phyloP scores from a whole-genome alignment of 1,284 basidiomycete species.

The Caloboletus inedulis region DNA sequence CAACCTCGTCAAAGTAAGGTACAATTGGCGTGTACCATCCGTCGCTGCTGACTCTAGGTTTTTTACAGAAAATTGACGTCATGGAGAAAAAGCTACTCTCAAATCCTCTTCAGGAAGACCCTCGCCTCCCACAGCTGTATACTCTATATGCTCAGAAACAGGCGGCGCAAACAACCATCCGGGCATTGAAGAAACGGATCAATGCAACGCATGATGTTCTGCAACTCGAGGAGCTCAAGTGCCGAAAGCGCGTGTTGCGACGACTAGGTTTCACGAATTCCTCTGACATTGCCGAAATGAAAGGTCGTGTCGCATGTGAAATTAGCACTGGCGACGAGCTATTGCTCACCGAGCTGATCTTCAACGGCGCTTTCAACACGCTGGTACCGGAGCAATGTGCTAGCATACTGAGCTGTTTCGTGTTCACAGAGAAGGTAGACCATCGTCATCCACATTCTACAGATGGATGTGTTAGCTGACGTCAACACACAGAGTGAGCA shows the following conservation, averaged over 20 bases:
- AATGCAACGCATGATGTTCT: slow-evolving; percentile 89
- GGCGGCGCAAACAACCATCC: slow-evolving; percentile 66
- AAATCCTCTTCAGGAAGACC: slow-evolving; percentile 73
- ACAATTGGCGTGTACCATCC: background rate
- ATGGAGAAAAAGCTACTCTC: slow-evolving; percentile 82
- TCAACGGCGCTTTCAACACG: slow-evolving; percentile 94
- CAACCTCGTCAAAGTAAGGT: slow-evolving; percentile 72
- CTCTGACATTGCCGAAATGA: slow-evolving; percentile 95
- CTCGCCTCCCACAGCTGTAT: slow-evolving; percentile 76
- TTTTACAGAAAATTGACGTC: slow-evolving; percentile 76
- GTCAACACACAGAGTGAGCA: slow-evolving; percentile 72
- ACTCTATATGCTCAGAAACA: slow-evolving; percentile 79
- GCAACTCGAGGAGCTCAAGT: slow-evolving; percentile 96
- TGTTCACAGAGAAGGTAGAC: slow-evolving; percentile 93
- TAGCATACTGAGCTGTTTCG: slow-evolving; percentile 91
- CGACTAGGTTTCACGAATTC: slow-evolving; percentile 87
- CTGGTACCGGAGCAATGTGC: slow-evolving; percentile 91
- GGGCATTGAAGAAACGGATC: slow-evolving; percentile 79
- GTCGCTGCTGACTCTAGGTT: slow-evolving; percentile 1
- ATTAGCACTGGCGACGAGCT: slow-evolving; percentile 97
- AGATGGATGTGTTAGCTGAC: background rate
- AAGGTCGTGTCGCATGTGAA: slow-evolving; percentile 97
- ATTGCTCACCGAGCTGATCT: slow-evolving; percentile 94
- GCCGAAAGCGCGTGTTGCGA: slow-evolving; percentile 90
- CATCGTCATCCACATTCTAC: slow-evolving; percentile 14